Conservation (phyloP, 768 basidiomycete species). For the Termitomyces sp. region DNA sequence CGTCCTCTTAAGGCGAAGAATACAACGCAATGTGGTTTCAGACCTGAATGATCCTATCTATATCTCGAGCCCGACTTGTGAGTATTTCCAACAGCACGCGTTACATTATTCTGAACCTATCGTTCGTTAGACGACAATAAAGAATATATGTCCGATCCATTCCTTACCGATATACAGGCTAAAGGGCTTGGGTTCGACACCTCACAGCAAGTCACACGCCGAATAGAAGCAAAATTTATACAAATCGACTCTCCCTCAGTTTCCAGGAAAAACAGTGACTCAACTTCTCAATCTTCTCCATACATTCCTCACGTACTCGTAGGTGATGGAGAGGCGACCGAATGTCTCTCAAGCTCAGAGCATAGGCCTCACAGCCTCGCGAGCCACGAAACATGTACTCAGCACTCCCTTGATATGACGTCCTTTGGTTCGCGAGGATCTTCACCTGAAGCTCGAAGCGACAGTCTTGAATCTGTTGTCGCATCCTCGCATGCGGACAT, state of each 20-base stretch:
- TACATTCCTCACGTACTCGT: slow-evolving; percentile 4
- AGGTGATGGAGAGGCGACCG: neutral
- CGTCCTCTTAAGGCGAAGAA: slow-evolving; percentile 3
- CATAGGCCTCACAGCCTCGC: neutral
- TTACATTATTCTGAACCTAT: neutral
- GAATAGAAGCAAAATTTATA: slow-evolving; percentile 13
- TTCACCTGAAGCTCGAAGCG: neutral
- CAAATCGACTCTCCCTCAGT: neutral
- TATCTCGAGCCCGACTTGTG: slow-evolving; percentile 3
- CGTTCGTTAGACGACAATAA: slow-evolving; percentile 3
- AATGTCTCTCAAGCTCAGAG: neutral
- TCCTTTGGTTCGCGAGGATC: neutral
- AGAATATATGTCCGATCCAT: slow-evolving; percentile 10
- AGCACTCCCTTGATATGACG: neutral
- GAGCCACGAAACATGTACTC: neutral
- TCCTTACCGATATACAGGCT: slow-evolving; percentile 14
- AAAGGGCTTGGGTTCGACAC: slow-evolving; percentile 10
- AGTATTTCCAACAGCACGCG: neutral
- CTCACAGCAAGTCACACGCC: slow-evolving; percentile 11
- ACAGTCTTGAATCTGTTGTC: neutral
- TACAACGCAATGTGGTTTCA: neutral
- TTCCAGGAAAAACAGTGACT: neutral
- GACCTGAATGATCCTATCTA: neutral
- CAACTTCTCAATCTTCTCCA: neutral
- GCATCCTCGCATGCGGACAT: neutral